phyloP scores from a whole-genome alignment of 805 yeast genomes.

The Kurtzmaniella cleridarum region DNA sequence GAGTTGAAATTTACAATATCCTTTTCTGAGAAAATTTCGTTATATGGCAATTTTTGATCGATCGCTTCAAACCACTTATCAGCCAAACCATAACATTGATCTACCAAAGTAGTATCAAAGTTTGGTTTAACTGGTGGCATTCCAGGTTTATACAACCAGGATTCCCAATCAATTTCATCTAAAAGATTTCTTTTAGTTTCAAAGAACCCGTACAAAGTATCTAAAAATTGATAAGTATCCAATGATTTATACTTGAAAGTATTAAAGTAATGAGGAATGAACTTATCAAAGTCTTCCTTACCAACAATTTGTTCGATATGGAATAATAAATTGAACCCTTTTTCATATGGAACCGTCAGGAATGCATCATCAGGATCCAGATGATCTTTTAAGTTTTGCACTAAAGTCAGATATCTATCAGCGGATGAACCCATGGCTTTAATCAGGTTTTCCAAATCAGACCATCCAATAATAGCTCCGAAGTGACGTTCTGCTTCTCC shows the following conservation, averaged over 20 bases:
- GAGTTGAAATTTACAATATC: constrained; percentile 62
- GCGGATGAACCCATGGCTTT: constrained; percentile 55
- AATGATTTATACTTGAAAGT: constrained; percentile 66
- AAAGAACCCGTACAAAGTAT: constrained; percentile 65
- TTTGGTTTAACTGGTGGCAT: constrained; percentile 78
- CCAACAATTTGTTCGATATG: constrained; percentile 68
- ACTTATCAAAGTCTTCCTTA: constrained; percentile 69
- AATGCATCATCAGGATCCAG: constrained; percentile 88
- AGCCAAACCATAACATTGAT: constrained; percentile 62
- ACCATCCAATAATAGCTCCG: constrained; percentile 85
- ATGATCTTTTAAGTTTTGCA: constrained; percentile 64
- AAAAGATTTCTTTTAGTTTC: constrained; percentile 43
- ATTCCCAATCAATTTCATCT: constrained; percentile 75
- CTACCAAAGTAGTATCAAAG: constrained; percentile 75
- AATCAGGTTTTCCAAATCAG: constrained; percentile 64
- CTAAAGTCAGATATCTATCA: constrained; percentile 52
- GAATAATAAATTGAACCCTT: constrained; percentile 77
- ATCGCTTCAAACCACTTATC: constrained; percentile 54
- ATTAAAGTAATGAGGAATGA: constrained; percentile 70
- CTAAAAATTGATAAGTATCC: constrained; percentile 78
- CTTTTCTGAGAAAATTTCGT: constrained; percentile 30
- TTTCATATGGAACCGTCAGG: constrained; percentile 84
- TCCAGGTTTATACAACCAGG: constrained; percentile 79
- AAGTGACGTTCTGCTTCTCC: constrained; percentile 78
- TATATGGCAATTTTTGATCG: constrained; percentile 11